These are phyloP conservation scores for Pseudophaeomoniella oleicola DNA, from an alignment of 2,329 filamentous ascomycete species.

Conservation along the genomic window DNA sequence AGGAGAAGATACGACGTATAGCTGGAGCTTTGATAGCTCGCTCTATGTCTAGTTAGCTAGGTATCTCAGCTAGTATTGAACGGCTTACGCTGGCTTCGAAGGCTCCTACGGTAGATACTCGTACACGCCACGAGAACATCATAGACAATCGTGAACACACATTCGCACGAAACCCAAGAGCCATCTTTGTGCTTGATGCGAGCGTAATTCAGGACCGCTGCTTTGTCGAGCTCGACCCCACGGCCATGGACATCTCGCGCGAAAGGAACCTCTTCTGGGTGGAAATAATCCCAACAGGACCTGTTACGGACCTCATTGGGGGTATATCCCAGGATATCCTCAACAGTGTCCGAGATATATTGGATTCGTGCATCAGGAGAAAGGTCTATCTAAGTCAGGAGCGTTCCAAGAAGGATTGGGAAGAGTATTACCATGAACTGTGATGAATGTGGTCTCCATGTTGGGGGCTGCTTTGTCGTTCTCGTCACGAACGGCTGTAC, in stretches of 20 bases:
- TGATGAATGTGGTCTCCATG: slow-evolving; percentile 83
- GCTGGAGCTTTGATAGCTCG: slow-evolving; percentile 64
- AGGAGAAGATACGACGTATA: slow-evolving; percentile 65
- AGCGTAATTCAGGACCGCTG: slow-evolving; percentile 69
- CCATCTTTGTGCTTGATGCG: slow-evolving; percentile 54
- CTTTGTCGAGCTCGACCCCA: slow-evolving; percentile 66
- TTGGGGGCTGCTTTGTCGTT: slow-evolving; percentile 2
- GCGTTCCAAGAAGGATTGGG: slow-evolving; percentile 4
- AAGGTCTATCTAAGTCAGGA: slow-evolving; percentile 41
- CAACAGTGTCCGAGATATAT: slow-evolving; percentile 70
- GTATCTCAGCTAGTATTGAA: slow-evolving; percentile 1
- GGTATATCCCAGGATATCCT: slow-evolving; percentile 67
- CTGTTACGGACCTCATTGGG: slow-evolving; percentile 61
- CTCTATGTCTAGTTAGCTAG: slow-evolving; percentile 36
- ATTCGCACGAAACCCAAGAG: slow-evolving; percentile 67
- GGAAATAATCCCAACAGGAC: slow-evolving; percentile 77
- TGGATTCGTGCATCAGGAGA: slow-evolving; percentile 62
- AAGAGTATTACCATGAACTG: slow-evolving; percentile 56
- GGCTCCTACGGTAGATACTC: slow-evolving; percentile 56
- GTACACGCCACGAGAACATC: slow-evolving; percentile 77
- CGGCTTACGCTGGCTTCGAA: slow-evolving; percentile 58
- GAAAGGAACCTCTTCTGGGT: slow-evolving; percentile 63
- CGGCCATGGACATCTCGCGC: slow-evolving; percentile 59
- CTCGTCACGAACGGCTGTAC: too few species aligned
- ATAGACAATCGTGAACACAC: slow-evolving; percentile 78